Evolutionary conservation across 1,284 basidiomycete species (phyloP).

Genomic region (Pholiota adiposa): DNA sequence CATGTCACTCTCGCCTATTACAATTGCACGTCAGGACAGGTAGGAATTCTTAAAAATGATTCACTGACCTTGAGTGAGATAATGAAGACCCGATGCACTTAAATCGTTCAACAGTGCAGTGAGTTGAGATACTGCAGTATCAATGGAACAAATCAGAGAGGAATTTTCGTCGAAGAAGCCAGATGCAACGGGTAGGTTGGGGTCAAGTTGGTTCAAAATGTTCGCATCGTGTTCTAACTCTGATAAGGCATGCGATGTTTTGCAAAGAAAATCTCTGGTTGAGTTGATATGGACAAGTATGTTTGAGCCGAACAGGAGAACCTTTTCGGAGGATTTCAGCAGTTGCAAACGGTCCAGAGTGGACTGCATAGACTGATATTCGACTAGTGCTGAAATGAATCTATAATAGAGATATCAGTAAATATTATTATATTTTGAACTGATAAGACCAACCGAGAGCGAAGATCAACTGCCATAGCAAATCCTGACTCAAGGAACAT

Average conservation of each 20-base stretch:
- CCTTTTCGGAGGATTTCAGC: slow-evolving; percentile 27
- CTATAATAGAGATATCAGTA: slow-evolving; percentile 31
- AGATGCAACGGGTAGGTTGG: slow-evolving; percentile 19
- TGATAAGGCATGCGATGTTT: slow-evolving; percentile 40
- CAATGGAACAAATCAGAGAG: slow-evolving; percentile 24
- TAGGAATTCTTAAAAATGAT: neutral
- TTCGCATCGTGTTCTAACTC: slow-evolving; percentile 37
- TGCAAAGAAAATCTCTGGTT: slow-evolving; percentile 39
- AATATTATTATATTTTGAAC: neutral
- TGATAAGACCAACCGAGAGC: slow-evolving; percentile 44
- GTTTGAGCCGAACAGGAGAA: slow-evolving; percentile 32
- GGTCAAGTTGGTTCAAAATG: slow-evolving; percentile 20
- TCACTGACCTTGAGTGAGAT: slow-evolving; percentile 41
- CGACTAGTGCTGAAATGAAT: slow-evolving; percentile 35
- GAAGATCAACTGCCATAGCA: slow-evolving; percentile 59
- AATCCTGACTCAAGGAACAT: slow-evolving; percentile 83
- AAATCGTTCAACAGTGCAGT: slow-evolving; percentile 30
- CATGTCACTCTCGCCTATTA: slow-evolving; percentile 40
- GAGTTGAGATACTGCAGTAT: slow-evolving; percentile 27
- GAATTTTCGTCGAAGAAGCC: slow-evolving; percentile 33
- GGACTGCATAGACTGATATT: slow-evolving; percentile 29
- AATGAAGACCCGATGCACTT: slow-evolving; percentile 31
- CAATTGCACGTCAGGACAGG: neutral
- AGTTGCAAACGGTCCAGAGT: slow-evolving; percentile 33
- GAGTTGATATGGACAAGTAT: slow-evolving; percentile 32